Conservation (phyloP, 768 basidiomycete species). For the Mycena filopes region DNA sequence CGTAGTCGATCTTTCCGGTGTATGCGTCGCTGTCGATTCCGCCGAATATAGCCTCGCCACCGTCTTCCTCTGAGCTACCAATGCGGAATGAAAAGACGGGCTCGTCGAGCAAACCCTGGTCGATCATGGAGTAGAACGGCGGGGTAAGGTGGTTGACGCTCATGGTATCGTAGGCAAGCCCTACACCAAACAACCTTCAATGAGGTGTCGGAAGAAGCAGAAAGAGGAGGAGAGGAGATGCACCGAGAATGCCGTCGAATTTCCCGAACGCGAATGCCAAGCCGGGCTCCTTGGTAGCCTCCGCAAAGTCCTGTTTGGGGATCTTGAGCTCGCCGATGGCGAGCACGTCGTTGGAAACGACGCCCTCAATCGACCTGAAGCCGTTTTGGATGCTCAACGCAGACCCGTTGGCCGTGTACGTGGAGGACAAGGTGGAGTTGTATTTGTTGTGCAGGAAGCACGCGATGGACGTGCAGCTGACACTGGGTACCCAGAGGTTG, state of each 20-base stretch:
- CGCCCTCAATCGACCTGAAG: constrained; percentile 96
- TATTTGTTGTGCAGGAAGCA: constrained; percentile 97
- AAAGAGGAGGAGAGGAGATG: not conserved
- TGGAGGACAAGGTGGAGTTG: constrained; percentile 78
- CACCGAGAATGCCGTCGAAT: constrained; percentile 52
- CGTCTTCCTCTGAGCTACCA: constrained; percentile 86
- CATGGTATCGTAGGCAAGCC: constrained; percentile 95
- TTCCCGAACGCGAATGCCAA: constrained; percentile 97
- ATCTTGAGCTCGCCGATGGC: constrained; percentile 86
- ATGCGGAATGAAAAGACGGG: constrained; percentile 97
- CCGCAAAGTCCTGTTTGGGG: constrained; percentile 86
- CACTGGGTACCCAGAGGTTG: constrained; percentile 94
- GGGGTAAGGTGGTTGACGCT: constrained; percentile 92
- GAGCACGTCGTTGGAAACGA: constrained; percentile 86
- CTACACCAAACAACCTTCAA: constrained; percentile 70
- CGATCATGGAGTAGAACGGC: constrained; percentile 94
- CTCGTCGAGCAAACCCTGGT: constrained; percentile 82
- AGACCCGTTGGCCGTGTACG: constrained; percentile 91
- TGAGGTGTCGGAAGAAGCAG: not conserved
- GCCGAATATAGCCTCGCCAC: constrained; percentile 92
- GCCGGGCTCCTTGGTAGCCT: constrained; percentile 95
- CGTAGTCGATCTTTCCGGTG: constrained; percentile 83
- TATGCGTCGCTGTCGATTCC: constrained; percentile 85
- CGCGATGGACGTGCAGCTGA: constrained; percentile 84
- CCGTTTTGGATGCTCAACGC: constrained; percentile 94